phyloP scores from a whole-genome alignment of 2,329 filamentous ascomycete species.

The Talaromyces sp. region DNA sequence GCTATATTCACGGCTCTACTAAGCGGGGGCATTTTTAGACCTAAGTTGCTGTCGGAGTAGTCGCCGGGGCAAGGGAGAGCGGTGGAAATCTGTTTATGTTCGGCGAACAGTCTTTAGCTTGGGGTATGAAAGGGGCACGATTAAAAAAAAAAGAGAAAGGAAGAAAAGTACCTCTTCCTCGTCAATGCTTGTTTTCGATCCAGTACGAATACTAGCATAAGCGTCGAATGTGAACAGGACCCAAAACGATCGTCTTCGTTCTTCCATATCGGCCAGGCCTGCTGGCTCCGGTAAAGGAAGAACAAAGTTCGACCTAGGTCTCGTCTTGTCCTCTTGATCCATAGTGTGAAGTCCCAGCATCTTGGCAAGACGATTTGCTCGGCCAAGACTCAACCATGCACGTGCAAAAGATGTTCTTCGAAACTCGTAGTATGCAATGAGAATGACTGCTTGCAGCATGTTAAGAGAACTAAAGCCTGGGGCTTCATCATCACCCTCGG shows the following conservation, averaged over 20 bases:
- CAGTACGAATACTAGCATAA: conserved; percentile 3
- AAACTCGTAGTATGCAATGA: conserved; percentile 6
- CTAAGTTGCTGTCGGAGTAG: neutral
- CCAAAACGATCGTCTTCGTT: conserved; percentile 2
- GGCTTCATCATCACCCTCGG: neutral
- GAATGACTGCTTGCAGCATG: neutral
- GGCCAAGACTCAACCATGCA: conserved; percentile 2
- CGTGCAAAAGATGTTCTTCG: conserved; percentile 1
- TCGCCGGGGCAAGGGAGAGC: neutral
- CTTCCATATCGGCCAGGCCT: neutral
- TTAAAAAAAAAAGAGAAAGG: neutral
- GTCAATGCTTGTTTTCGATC: neutral
- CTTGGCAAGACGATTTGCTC: neutral
- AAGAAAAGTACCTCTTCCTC: neutral
- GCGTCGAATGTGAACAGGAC: conserved; percentile 5
- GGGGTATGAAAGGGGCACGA: neutral
- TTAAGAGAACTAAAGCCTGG: neutral
- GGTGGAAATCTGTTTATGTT: neutral
- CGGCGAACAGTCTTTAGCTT: neutral
- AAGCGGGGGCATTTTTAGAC: neutral
- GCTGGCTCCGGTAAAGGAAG: neutral
- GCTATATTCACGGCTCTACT: neutral
- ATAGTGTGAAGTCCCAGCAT: conserved; percentile 4
- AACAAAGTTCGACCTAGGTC: neutral
- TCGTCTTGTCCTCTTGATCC: neutral